These are phyloP conservation scores for Ceratocystis alfenasii DNA, from an alignment of 2,329 filamentous ascomycete species.

Conservation along the genomic window DNA sequence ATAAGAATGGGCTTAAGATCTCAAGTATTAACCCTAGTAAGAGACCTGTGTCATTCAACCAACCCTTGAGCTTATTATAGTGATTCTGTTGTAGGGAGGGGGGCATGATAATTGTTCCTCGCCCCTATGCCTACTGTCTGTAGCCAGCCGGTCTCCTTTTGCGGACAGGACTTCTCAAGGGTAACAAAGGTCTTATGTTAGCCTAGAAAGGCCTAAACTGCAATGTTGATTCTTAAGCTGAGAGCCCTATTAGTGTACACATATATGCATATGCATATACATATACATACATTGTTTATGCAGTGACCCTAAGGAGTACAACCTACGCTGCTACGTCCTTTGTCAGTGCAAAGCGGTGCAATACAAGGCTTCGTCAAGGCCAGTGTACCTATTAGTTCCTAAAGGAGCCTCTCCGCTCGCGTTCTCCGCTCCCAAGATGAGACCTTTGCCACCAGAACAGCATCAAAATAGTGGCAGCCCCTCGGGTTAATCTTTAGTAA, in stretches of 20 bases:
- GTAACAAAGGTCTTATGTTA: neutral
- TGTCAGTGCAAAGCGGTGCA: neutral
- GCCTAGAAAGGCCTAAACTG: neutral
- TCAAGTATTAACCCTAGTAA: neutral
- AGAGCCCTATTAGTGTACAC: neutral
- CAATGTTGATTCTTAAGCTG: neutral
- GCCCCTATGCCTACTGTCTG: no score
- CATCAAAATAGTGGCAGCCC: neutral
- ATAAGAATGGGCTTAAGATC: neutral
- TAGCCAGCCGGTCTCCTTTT: neutral
- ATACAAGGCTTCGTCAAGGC: neutral
- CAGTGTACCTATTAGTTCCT: neutral
- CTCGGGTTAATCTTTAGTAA: no score
- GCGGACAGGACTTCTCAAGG: neutral
- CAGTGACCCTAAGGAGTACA: neutral
- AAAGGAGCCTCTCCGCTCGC: neutral
- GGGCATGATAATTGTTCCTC: neutral
- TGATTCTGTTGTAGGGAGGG: neutral
- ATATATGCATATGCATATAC: neutral
- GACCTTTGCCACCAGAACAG: slow-evolving; percentile 4
- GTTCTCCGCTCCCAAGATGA: neutral
- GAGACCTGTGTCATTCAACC: neutral
- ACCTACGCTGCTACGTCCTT: neutral
- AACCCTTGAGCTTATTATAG: neutral
- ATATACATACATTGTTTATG: neutral